phyloP scores from a whole-genome alignment of 257 asterid genomes.

The Solanum pennellii region DNA sequence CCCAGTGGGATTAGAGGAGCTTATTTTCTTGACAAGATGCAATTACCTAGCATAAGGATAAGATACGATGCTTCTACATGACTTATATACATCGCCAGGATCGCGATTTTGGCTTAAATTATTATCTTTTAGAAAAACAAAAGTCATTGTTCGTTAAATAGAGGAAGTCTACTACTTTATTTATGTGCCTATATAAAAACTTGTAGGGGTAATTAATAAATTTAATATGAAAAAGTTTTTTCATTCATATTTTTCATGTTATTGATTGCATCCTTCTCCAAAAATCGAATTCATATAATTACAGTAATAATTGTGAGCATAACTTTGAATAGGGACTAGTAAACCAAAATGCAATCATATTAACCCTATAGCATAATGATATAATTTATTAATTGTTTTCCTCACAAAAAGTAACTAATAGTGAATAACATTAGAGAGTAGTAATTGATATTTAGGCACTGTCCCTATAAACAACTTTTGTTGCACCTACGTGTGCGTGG shows the following conservation, averaged over 20 bases:
- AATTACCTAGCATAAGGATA: too few species aligned
- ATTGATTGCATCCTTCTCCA: background rate
- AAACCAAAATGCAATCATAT: conserved; percentile 33
- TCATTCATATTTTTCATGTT: background rate
- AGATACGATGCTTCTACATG: too few species aligned
- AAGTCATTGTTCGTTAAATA: too few species aligned
- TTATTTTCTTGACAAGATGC: too few species aligned
- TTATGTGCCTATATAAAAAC: background rate
- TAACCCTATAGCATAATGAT: conserved; percentile 7
- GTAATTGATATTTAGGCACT: background rate
- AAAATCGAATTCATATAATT: background rate
- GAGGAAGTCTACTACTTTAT: background rate
- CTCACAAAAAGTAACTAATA: background rate
- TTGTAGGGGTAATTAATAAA: background rate
- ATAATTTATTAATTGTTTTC: conserved; percentile 7
- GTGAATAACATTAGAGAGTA: background rate
- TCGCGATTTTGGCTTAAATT: too few species aligned
- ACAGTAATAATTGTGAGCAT: conserved; percentile 13
- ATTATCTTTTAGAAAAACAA: too few species aligned
- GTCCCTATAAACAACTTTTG: background rate
- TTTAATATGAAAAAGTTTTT: background rate
- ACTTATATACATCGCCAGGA: too few species aligned
- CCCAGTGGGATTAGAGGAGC: too few species aligned
- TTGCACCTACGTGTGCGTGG: conserved; percentile 5
- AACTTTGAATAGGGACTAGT: conserved; percentile 32